Base-by-base conservation (phyloP, 2,329 filamentous ascomycete species). In the Periconia digitata region DNA sequence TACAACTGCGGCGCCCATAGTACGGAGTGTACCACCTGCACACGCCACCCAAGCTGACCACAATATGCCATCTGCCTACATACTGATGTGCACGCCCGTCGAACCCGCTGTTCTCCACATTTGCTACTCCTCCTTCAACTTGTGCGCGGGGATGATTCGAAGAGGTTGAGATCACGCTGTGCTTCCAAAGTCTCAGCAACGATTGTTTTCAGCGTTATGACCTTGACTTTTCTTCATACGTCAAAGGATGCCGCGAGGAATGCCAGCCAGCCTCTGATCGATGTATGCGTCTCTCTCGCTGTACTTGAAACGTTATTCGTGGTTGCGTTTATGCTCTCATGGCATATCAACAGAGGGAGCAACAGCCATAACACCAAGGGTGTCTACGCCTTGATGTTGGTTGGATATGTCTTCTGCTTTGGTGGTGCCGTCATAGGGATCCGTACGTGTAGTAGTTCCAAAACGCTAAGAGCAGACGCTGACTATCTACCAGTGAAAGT, bases 291-390 rank as follows among this genome's bases (percentile, higher is more conserved):
- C 20, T 46, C 41, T 10, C 55, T 60, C 44, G 55, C 55, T 8
- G 49, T 57, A n/a, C 37, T 59, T 3, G 55, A 59, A 34, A 59
- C 58, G 2, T 44, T 56, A 23, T 57, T 60, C 40, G 46, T 60
- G 21, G 50, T 53, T 23, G 46, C 50, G 2, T 60, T 59, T 42
- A 32, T 59, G 22, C 49, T 59, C 10, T 60, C 58, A 6, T 55
- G 55, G 56, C 49, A 57, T 37, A 53, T 49, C 44, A 60, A 59
- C 43, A 51, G 29, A 18, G 40, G 34, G 17, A 48, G 44, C 38
- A 54, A 37, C 38, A 54, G 27, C 42, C 50, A 49, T 22, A 54
- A 51, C 17, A 53, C 39, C 35, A 53, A 49, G 18, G 39, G 46
- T 1, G 46, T 56, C 2, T 53, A 47, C 22, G 37, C 34, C 21